phyloP scores from a whole-genome alignment of 805 yeast species.

The Lipomyces japonicus region DNA sequence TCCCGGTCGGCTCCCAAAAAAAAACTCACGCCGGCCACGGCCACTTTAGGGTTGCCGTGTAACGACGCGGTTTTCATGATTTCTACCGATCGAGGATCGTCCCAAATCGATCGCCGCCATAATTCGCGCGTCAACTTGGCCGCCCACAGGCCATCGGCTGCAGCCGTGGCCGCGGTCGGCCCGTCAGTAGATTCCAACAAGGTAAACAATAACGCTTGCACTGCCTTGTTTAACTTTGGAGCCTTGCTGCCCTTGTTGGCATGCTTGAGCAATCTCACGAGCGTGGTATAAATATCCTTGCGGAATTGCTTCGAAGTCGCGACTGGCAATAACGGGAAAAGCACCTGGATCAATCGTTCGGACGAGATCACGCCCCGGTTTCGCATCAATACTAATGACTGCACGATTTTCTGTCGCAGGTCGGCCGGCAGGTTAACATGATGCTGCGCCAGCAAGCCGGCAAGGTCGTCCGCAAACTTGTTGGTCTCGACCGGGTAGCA shows the following conservation, averaged over 20 bases:
- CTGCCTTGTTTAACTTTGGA: constrained; percentile 81
- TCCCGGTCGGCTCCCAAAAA: constrained; percentile 94
- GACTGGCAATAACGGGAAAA: constrained; percentile 72
- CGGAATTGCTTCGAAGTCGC: constrained; percentile 80
- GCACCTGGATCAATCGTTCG: constrained; percentile 75
- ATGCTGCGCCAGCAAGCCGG: constrained; percentile 61
- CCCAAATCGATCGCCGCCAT: constrained; percentile 99
- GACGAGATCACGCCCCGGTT: constrained; percentile 77
- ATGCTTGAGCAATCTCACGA: constrained; percentile 72
- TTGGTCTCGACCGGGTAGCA: constrained; percentile 89
- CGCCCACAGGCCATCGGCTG: constrained; percentile 90
- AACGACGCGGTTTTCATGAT: constrained; percentile 94
- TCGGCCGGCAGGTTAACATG: constrained; percentile 82
- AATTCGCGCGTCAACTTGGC: constrained; percentile 89
- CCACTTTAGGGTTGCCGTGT: constrained; percentile 81
- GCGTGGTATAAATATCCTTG: constrained; percentile 72
- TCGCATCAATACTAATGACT: constrained; percentile 82
- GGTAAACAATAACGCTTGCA: constrained; percentile 89
- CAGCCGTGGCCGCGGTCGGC: constrained; percentile 38
- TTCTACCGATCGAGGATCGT: constrained; percentile 94
- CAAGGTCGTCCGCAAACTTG: constrained; percentile 76
- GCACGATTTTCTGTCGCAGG: constrained; percentile 85
- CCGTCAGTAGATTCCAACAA: constrained; percentile 51
- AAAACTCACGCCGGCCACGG: constrained; percentile 83
- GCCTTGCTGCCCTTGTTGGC: constrained; percentile 87